phyloP scores from a whole-genome alignment of 495 filamentous ascomycete genomes.

The Hyaloscypha hepaticicola region DNA sequence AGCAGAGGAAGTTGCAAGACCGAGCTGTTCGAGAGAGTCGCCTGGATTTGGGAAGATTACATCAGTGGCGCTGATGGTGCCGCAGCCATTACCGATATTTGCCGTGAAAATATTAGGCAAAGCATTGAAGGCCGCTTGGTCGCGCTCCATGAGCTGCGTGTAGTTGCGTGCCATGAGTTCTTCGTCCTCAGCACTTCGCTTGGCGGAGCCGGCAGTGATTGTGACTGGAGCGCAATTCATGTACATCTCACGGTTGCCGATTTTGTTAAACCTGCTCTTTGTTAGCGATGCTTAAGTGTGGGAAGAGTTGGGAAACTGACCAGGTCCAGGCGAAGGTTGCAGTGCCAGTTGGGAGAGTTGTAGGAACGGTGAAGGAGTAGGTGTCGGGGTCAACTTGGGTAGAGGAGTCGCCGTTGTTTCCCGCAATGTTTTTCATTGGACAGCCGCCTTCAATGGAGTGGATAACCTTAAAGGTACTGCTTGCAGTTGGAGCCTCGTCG shows the following conservation, averaged over 20 bases:
- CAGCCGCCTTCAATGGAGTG: constrained; percentile 82
- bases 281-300: too few species aligned
- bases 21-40: constrained; percentile 45
- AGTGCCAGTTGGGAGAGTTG: constrained; percentile 54
- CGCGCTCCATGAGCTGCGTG: constrained; percentile 26
- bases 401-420: constrained; percentile 39
- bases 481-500: constrained; percentile 56
- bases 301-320: too few species aligned
- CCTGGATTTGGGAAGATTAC: constrained; percentile 58
- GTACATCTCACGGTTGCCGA: constrained; percentile 86
- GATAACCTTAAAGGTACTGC: constrained; percentile 72
- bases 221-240: constrained; percentile 86
- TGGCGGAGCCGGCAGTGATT: constrained; percentile 52
- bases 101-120: constrained; percentile 81
- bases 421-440: constrained; percentile 51
- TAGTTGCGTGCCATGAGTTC: constrained; percentile 13
- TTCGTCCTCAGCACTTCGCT: constrained; percentile 32
- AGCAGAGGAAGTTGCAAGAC: constrained; percentile 10
- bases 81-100: constrained; percentile 61
- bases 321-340: constrained; percentile 81
- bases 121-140: constrained; percentile 46
- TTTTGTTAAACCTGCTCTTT: constrained; percentile 83
- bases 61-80: constrained; percentile 43
- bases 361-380: constrained; percentile 59
- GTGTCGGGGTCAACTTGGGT: constrained; percentile 32